A percentile compares a stretch with the other conserved stretches of the same genome.
phyloP scores from a whole-genome alignment of 129 eudicot genomes.

The Silybum marianum region DNA sequence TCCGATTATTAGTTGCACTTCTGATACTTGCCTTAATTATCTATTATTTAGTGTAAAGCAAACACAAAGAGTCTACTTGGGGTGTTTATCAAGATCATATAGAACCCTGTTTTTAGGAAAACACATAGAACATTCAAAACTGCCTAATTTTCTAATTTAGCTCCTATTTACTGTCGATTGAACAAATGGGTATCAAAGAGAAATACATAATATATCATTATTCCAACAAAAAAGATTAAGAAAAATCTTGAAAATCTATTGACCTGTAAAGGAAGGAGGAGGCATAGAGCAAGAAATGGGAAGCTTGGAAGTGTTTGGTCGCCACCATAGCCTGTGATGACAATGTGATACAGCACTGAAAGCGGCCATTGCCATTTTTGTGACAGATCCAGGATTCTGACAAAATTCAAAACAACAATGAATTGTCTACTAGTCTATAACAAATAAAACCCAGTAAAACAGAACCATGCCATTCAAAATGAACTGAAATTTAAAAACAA shows the following conservation, averaged over 20 bases:
- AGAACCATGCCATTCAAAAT: not conserved
- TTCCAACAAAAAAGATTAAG: not conserved
- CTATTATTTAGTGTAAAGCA: not conserved
- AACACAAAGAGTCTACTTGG: not conserved
- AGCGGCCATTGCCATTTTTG: slow-evolving; percentile 39
- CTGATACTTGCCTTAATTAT: not conserved
- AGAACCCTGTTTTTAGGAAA: not conserved
- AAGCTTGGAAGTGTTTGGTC: slow-evolving; percentile 42
- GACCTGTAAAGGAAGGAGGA: slow-evolving; percentile 34
- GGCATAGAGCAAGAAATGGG: slow-evolving; percentile 41
- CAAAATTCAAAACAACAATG: not conserved
- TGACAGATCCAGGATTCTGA: slow-evolving; percentile 29
- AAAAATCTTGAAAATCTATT: not conserved
- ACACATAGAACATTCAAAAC: not conserved
- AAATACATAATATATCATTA: not conserved
- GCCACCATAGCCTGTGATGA: slow-evolving; percentile 40
- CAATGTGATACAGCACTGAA: slow-evolving; percentile 37
- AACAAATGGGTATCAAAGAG: not conserved
- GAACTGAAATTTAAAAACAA: not conserved
- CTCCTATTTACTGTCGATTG: not conserved
- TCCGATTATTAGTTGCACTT: not conserved
- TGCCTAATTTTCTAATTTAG: slow-evolving; percentile 4
- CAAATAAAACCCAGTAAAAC: not conserved
- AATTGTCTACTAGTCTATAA: not conserved
- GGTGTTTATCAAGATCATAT: not conserved